phyloP scores from a whole-genome alignment of 306 rosid genomes.

The Chamaecrista fasciculata region DNA sequence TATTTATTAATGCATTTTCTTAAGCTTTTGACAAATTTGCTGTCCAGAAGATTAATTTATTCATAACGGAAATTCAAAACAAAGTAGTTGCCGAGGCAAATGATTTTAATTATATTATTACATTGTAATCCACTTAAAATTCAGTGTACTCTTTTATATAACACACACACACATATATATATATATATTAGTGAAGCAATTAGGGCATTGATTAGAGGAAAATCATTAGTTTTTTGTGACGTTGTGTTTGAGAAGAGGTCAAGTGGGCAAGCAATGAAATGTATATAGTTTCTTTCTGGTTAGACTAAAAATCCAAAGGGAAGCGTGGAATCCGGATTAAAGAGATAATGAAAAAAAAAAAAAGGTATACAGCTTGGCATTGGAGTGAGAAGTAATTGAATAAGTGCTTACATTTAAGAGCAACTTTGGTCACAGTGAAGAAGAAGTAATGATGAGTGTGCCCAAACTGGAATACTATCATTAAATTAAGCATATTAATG shows the following conservation, averaged over 20 bases:
- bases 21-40: not conserved
- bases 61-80: too few species aligned
- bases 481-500: not conserved
- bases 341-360: not conserved
- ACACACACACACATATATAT: too few species aligned
- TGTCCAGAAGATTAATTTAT: not conserved
- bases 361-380: not conserved
- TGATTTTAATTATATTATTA: too few species aligned
- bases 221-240: not conserved
- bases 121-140: not conserved
- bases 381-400: constrained; percentile 12
- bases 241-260: not conserved
- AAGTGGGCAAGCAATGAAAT: not conserved
- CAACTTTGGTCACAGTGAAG: constrained; percentile 10
- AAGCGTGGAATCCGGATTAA: not conserved
- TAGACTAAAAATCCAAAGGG: not conserved
- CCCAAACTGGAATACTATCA: not conserved
- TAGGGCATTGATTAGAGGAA: not conserved
- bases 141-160: too few species aligned
- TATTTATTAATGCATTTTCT: too few species aligned
- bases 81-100: not conserved
- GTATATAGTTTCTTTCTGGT: not conserved
- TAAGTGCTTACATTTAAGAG: not conserved
- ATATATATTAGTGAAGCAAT: too few species aligned
- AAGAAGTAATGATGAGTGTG: not conserved